Evolutionary conservation across 2,329 filamentous ascomycete genomes (phyloP).

Genomic region (Cryoendolithus antarcticus): DNA sequence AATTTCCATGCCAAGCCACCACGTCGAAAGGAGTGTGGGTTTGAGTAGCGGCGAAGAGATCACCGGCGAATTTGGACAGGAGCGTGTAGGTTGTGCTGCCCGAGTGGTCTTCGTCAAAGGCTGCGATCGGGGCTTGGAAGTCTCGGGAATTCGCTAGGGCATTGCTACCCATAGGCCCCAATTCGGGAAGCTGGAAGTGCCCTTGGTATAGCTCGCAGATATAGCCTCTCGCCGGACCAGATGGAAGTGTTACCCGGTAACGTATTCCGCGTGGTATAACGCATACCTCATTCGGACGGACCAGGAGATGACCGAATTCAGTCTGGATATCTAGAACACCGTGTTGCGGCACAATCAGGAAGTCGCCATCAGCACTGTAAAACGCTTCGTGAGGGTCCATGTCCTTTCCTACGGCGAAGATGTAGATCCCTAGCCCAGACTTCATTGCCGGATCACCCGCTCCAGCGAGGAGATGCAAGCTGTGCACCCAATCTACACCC

Average conservation of each 20-base stretch:
- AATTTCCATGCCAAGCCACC: conserved; percentile 60
- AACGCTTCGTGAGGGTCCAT: conserved; percentile 68
- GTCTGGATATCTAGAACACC: conserved; percentile 56
- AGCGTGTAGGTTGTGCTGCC: conserved; percentile 45
- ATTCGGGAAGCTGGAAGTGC: conserved; percentile 53
- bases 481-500: conserved; percentile 55
- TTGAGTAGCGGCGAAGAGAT: conserved; percentile 49
- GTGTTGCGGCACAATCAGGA: conserved; percentile 53
- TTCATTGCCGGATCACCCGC: conserved; percentile 71
- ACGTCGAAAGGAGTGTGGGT: conserved; percentile 58
- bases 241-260: conserved; percentile 47
- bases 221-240: conserved; percentile 52
- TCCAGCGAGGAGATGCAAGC: conserved; percentile 61
- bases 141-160: conserved; percentile 54
- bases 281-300: conserved; percentile 55
- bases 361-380: conserved; percentile 66
- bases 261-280: conserved; percentile 56
- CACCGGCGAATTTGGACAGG: conserved; percentile 49
- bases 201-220: conserved; percentile 55
- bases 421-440: conserved; percentile 64
- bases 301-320: conserved; percentile 51
- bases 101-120: conserved; percentile 41
- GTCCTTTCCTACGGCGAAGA: conserved; percentile 65
- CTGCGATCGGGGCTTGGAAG: conserved; percentile 50
- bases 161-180: conserved; percentile 55